These are phyloP conservation scores for Boletellus ananiceps DNA, from an alignment of 768 basidiomycete genomes.

Conservation along the genomic window DNA sequence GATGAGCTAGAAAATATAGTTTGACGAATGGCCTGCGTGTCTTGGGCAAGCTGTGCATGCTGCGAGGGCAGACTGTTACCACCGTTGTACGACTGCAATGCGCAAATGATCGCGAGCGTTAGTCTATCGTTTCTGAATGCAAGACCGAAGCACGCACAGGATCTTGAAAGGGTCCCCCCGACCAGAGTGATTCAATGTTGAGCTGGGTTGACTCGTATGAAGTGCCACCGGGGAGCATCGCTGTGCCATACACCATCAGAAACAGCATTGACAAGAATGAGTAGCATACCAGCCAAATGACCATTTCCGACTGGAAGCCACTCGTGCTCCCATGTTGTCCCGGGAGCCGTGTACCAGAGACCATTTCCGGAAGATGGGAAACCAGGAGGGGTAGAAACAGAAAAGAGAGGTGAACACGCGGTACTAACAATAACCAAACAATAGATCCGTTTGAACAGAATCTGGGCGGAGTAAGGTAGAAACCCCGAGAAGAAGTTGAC, in stretches of 20 bases:
- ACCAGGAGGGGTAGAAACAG: constrained; percentile 32
- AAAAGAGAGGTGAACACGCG: constrained; percentile 15
- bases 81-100: constrained; percentile 54
- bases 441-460: constrained; percentile 16
- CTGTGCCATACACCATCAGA: constrained; percentile 29
- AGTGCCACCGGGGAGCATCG: constrained; percentile 63
- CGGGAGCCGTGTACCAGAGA: constrained; percentile 61
- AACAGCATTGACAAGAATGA: neutral
- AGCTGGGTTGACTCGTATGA: constrained; percentile 57
- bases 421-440: constrained; percentile 17
- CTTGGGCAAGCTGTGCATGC: constrained; percentile 38
- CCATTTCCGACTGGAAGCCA: constrained; percentile 74
- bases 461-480: constrained; percentile 17
- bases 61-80: constrained; percentile 56
- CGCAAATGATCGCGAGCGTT: neutral
- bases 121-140: neutral
- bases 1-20: constrained; percentile 53
- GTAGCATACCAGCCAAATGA: constrained; percentile 50
- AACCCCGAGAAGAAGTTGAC: constrained; percentile 11
- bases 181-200: constrained; percentile 76
- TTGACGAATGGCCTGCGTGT: constrained; percentile 51
- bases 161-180: constrained; percentile 67
- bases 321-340: constrained; percentile 51
- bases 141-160: constrained; percentile 37
- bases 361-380: constrained; percentile 74